Evolutionary conservation across 768 basidiomycete genomes (phyloP).

Genomic region (Boletus tomentosulus): DNA sequence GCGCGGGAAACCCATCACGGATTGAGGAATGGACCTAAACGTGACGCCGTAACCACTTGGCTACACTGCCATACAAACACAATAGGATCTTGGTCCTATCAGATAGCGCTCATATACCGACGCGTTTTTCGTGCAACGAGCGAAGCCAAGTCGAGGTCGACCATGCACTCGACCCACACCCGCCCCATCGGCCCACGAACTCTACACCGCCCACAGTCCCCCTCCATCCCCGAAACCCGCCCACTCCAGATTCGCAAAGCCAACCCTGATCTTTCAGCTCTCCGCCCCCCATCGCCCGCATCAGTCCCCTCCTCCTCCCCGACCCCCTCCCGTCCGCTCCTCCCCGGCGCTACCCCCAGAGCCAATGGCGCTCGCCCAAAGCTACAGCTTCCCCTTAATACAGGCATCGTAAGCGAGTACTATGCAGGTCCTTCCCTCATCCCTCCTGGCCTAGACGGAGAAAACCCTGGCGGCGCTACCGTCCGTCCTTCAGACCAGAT

Average conservation of each 20-base stretch:
- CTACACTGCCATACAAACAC: slow-evolving; percentile 41
- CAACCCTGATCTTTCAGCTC: slow-evolving; percentile 24
- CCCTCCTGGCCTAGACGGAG: slow-evolving; percentile 32
- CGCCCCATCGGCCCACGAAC: slow-evolving; percentile 53
- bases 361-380: slow-evolving; percentile 30
- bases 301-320: slow-evolving; percentile 30
- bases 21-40: slow-evolving; percentile 42
- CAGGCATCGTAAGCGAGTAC: slow-evolving; percentile 27
- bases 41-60: slow-evolving; percentile 60
- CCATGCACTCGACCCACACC: slow-evolving; percentile 27
- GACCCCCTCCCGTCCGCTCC: slow-evolving; percentile 28
- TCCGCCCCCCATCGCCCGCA: slow-evolving; percentile 29
- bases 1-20: slow-evolving; percentile 58
- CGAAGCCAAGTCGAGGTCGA: slow-evolving; percentile 11
- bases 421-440: slow-evolving; percentile 31
- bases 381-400: slow-evolving; percentile 32
- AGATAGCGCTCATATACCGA: slow-evolving; percentile 1
- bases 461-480: slow-evolving; percentile 39
- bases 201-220: slow-evolving; percentile 41
- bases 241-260: slow-evolving; percentile 42
- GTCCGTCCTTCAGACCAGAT: slow-evolving; percentile 38
- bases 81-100: background rate
- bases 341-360: slow-evolving; percentile 25
- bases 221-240: slow-evolving; percentile 33
- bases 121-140: slow-evolving; percentile 3